Evolutionary conservation across 164 flowering plant genomes (phyloP).

Genomic region (Echeveria elegans): DNA sequence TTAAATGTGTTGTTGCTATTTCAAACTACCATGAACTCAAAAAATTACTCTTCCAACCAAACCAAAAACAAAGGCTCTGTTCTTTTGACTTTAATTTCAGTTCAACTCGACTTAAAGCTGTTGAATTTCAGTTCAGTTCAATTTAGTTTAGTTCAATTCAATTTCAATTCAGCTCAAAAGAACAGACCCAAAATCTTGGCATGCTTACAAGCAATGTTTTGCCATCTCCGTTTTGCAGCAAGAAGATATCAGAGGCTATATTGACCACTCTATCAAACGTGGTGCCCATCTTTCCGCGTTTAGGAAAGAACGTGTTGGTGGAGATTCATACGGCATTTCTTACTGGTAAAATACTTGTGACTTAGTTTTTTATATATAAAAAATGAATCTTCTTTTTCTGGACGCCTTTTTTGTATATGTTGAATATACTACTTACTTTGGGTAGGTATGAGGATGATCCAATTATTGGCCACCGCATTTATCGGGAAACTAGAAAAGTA

Average conservation of each 20-base stretch:
- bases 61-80: too few relatives aligned
- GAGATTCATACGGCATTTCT: constrained; percentile 83
- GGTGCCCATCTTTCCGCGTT: constrained; percentile 61
- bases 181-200: not conserved
- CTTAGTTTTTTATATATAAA: too few relatives aligned
- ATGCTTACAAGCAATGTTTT: not conserved
- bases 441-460: constrained; percentile 97
- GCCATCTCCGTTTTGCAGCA: not conserved
- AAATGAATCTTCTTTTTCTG: not conserved
- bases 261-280: constrained; percentile 73
- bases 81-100: too few relatives aligned
- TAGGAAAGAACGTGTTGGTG: constrained; percentile 53
- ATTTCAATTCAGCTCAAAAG: too few relatives aligned
- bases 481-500: constrained; percentile 79
- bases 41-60: too few relatives aligned
- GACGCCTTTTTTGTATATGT: not conserved
- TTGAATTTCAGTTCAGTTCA: too few relatives aligned
- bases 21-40: too few relatives aligned
- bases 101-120: too few relatives aligned
- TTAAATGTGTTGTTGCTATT: too few relatives aligned
- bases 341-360: constrained; percentile 43
- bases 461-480: constrained; percentile 76
- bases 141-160: too few relatives aligned
- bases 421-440: constrained; percentile 7
- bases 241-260: constrained; percentile 50